Evolutionary conservation across 257 asterid species (phyloP), one percentile per base, ranked within the genome.

Genomic region (Marsdenia floribunda): DNA sequence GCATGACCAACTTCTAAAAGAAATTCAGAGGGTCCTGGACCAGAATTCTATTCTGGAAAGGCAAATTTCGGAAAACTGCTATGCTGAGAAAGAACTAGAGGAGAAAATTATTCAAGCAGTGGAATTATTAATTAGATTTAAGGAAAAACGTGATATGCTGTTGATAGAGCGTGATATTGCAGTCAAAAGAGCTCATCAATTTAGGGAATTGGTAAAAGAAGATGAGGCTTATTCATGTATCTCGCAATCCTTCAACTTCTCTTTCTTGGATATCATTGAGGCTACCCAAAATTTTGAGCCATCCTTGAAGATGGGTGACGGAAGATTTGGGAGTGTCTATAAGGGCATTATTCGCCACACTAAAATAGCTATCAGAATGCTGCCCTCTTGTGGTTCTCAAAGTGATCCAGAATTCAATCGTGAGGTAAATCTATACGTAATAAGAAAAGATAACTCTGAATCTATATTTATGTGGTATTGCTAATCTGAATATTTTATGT

Each of bases 81-180:
- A 76, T 83, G 78, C 87, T 18, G 98, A 90, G 88, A 78, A 87
- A 82, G 97, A 91, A 88, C 82, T 94, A 37, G 98, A 88, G 86
- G 95, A 87, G 76, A 94, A 90, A 84, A 84, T 92, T 71, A 76
- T 91, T 84, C 98, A 91, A 82, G 98, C 97, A 58, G 97, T 90
- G 80, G 80, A 89, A 76, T 95, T 94, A 80, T 83, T 94, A 83
- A 85, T 87, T 71, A 76, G 82, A 58, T 94, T 89, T 72, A 92
- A 85, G 86, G 90, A 83, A 64, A 77, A 85, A 73, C 87, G 98
- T 77, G 97, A 94, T 85, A 78, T 83, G 79, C 81, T 91, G 80
- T 88, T 75, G 86, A 83, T 72, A 74, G 97, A 94, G 76, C 82
- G 76, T 80, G 90, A 88, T 85, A 77, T 82, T 81, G 90, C 90